Percentiles rank a stretch among this genome's conserved stretches.
Conservation (phyloP, 2,329 filamentous ascomycete genomes). For the Phialophora tarda region DNA sequence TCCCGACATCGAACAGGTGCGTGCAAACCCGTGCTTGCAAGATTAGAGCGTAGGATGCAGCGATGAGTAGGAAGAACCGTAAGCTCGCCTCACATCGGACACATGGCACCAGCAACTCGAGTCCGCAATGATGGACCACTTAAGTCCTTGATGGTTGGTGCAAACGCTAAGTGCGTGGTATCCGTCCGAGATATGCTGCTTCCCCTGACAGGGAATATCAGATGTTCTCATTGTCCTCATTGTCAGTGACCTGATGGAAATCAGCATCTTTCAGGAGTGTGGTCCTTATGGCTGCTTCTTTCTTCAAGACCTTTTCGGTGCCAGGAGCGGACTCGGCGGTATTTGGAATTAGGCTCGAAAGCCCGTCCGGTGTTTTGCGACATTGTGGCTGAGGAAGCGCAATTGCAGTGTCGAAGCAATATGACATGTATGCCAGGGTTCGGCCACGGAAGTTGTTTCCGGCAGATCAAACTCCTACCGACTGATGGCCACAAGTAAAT, state of each 20-base stretch:
- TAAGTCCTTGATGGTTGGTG: background rate
- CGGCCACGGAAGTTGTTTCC: background rate
- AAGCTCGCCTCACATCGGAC: background rate
- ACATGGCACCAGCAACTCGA: background rate
- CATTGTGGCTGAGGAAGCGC: background rate
- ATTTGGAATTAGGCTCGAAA: background rate
- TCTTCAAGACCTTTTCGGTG: background rate
- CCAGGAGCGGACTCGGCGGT: background rate
- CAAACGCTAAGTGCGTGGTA: background rate
- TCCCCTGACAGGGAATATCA: background rate
- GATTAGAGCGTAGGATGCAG: background rate
- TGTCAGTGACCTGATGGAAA: background rate
- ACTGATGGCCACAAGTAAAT: background rate
- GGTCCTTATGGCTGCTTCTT: background rate
- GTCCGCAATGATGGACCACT: background rate
- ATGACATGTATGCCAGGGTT: background rate
- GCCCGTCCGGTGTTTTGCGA: background rate
- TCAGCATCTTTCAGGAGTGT: background rate
- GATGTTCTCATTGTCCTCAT: background rate
- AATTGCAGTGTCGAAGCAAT: background rate
- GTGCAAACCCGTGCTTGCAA: background rate
- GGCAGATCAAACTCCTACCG: background rate
- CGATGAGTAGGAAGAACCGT: background rate
- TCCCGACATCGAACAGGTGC: background rate
- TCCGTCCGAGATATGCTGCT: background rate